Base-by-base conservation (phyloP, 805 yeast genomes). In the Kodamaea neixiangensis region DNA sequence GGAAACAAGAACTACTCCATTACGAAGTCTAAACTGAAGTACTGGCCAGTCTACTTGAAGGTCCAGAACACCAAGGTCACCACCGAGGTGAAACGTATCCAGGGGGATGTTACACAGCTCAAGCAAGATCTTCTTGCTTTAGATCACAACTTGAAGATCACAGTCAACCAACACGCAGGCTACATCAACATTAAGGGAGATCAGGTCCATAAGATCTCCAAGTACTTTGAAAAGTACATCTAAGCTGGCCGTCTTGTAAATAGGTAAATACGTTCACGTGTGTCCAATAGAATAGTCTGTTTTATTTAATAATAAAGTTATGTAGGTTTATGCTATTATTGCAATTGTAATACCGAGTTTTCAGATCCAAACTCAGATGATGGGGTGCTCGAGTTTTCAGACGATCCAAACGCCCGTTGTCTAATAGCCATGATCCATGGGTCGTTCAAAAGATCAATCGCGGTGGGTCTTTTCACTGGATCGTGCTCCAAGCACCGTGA, bases 341-440 rank as follows among this genome's bases (percentile, higher is more conserved):
- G 31, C 31, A 25, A n/a, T 35, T 21, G n/a, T 15, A 22, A 46
- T 19, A n/a, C 40, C 2, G 44, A 44, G 10, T 3, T 17, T n/a
- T 19, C 37, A 14, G 37, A 33, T 18, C 65, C 58, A 4, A 56
- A 48, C 34, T 73, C 78, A 6, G 73, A 66, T 6, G 67, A 60
- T 14, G 79, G 77, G 2, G 78, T 71, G 37, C 58, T 57, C 9
- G 66, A 66, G 11, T 56, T 59, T 9, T 63, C 62, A 10, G 67
- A 69, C 6, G 66, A 54, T 1, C 75, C 87, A 63, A 87, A 87
- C 0, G 92, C 92, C 49, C 82, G 78, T 54, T 81, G 80, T 57
- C 92, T 69, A 50, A 87, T 87, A 34, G 82, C 81, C 42, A 80
- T 79, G 49, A 91, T 86, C 97, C 97, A 92, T 3, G 97, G 97